Percentiles rank a stretch among this genome's conserved stretches.
phyloP scores from a whole-genome alignment of 225 moss, liverwort and hornwort genomes.

The Pleurozium schreberi region DNA sequence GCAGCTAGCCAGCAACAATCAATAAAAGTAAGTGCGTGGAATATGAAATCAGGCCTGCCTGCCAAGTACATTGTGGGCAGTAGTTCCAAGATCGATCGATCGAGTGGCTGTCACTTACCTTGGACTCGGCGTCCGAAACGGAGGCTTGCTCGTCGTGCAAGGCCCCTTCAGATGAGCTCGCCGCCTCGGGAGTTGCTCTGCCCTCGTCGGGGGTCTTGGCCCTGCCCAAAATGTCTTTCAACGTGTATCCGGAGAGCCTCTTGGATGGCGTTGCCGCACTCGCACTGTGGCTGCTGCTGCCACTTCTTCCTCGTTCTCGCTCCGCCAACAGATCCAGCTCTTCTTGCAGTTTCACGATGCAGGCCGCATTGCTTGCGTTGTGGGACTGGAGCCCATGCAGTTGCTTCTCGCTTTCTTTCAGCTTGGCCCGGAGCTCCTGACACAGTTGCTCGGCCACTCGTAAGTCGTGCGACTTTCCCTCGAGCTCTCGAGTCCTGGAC shows the following conservation, averaged over 20 bases:
- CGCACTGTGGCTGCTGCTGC: constrained; percentile 7
- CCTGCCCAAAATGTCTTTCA: constrained; percentile 28
- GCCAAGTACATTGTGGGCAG: background rate
- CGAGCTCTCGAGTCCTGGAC: constrained; percentile 16
- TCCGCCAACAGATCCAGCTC: constrained; percentile 42
- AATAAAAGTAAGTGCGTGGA: background rate
- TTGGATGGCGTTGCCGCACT: background rate
- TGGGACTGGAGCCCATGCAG: constrained; percentile 19
- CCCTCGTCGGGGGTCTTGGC: background rate
- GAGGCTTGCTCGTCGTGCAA: constrained; percentile 46
- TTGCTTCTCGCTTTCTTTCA: constrained; percentile 19
- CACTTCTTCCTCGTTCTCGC: constrained; percentile 20
- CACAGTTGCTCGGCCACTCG: constrained; percentile 13
- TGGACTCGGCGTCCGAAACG: constrained; percentile 70
- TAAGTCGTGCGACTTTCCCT: constrained; percentile 21
- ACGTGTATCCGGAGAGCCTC: constrained; percentile 27
- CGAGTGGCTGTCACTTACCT: background rate
- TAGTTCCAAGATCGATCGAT: background rate
- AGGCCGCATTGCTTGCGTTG: constrained; percentile 24
- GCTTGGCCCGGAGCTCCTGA: constrained; percentile 24
- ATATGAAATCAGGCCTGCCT: background rate
- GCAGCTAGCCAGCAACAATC: background rate
- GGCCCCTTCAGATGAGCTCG: constrained; percentile 58
- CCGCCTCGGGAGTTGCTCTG: constrained; percentile 18
- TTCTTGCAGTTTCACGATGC: constrained; percentile 27